Evolutionary conservation across 345 rosid species (phyloP).

Genomic region (Aegle marmelos): DNA sequence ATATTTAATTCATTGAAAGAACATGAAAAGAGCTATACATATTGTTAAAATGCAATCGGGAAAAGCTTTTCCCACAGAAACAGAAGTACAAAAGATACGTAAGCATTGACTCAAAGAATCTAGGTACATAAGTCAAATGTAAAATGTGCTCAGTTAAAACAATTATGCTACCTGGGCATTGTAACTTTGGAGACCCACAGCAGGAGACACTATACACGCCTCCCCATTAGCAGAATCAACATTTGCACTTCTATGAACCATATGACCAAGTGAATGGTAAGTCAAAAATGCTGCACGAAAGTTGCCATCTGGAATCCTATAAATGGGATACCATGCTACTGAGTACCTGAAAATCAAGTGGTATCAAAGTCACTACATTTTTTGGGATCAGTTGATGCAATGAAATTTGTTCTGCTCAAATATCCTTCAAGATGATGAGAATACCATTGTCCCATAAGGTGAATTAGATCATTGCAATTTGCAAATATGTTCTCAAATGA

Average conservation of each 20-base stretch:
- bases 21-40: not conserved
- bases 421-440: not conserved
- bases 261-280: slow-evolving; percentile 55
- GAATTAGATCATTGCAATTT: not conserved
- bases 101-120: not conserved
- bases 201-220: slow-evolving; percentile 37
- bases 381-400: not conserved
- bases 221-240: slow-evolving; percentile 20
- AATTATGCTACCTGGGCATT: slow-evolving; percentile 48
- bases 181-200: slow-evolving; percentile 58
- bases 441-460: not conserved
- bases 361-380: not conserved
- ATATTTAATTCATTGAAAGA: not conserved
- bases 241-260: slow-evolving; percentile 27
- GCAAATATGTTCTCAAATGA: not conserved
- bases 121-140: not conserved
- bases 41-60: not conserved
- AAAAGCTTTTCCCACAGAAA: not conserved
- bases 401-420: not conserved
- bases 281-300: slow-evolving; percentile 62
- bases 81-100: not conserved
- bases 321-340: slow-evolving; percentile 69
- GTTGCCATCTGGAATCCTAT: slow-evolving; percentile 60
- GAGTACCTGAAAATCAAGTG: slow-evolving; percentile 46
- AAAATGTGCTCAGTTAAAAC: not conserved